A percentile compares a stretch with the other conserved stretches of the same genome.
These are phyloP conservation scores for Ogataea pini DNA, from an alignment of 805 yeast species.

Conservation along the genomic window DNA sequence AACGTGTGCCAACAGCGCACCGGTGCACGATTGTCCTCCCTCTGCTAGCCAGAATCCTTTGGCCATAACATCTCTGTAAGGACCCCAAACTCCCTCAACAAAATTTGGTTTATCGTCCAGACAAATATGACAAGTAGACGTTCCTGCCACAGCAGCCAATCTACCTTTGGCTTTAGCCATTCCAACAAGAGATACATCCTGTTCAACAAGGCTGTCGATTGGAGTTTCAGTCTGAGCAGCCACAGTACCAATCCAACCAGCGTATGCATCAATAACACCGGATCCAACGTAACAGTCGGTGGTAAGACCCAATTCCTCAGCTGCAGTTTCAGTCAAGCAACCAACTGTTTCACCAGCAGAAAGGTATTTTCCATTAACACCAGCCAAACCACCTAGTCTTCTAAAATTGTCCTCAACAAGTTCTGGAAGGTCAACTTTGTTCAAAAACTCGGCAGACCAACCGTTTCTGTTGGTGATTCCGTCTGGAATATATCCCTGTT, in stretches of 20 bases:
- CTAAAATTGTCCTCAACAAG: slow-evolving; percentile 73
- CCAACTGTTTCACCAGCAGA: slow-evolving; percentile 93
- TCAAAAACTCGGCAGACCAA: slow-evolving; percentile 83
- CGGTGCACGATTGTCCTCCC: slow-evolving; percentile 99
- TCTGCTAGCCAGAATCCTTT: slow-evolving; percentile 93
- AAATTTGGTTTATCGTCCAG: slow-evolving; percentile 82
- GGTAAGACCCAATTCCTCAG: slow-evolving; percentile 81
- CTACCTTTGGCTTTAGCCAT: slow-evolving; percentile 74
- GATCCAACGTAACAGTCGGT: slow-evolving; percentile 83
- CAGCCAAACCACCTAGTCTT: slow-evolving; percentile 82
- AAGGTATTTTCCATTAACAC: slow-evolving; percentile 67
- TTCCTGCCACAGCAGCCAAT: slow-evolving; percentile 97
- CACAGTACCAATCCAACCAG: slow-evolving; percentile 98
- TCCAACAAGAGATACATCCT: slow-evolving; percentile 46
- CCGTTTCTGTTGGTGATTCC: slow-evolving; percentile 93
- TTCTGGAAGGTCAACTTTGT: slow-evolving; percentile 69
- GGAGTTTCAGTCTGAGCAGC: slow-evolving; percentile 77
- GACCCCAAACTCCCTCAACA: slow-evolving; percentile 99
- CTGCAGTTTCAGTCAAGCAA: slow-evolving; percentile 61
- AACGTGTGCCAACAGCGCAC: slow-evolving; percentile 88
- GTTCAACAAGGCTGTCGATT: slow-evolving; percentile 51
- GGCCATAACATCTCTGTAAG: slow-evolving; percentile 91
- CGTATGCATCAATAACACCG: slow-evolving; percentile 97
- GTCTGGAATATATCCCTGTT: slow-evolving; percentile 90
- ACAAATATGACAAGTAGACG: slow-evolving; percentile 94